Conservation (phyloP, 352 stramenopile species). For the Pythium plurisporium region DNA sequence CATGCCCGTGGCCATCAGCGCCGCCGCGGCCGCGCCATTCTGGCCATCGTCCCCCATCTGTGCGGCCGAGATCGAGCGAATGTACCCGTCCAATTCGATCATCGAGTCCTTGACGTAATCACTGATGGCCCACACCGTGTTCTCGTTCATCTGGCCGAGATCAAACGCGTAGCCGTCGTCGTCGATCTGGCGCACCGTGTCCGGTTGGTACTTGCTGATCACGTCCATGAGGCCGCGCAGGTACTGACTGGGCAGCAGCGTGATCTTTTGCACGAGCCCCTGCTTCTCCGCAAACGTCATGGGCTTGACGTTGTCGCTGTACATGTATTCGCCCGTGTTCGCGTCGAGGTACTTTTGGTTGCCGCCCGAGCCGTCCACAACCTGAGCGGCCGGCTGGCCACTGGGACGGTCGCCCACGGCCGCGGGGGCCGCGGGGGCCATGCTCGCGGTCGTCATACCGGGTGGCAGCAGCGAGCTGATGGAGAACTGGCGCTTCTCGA, state of each 20-base stretch:
- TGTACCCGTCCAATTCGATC: slow-evolving; percentile 82
- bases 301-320: slow-evolving; percentile 75
- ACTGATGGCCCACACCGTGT: slow-evolving; percentile 84
- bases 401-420: slow-evolving; percentile 19
- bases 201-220: slow-evolving; percentile 86
- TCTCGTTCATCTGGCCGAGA: slow-evolving; percentile 85
- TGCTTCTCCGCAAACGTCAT: slow-evolving; percentile 86
- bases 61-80: slow-evolving; percentile 57
- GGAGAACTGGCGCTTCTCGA: slow-evolving; percentile 78
- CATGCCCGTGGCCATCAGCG: neutral
- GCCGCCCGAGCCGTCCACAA: slow-evolving; percentile 52
- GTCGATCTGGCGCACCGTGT: slow-evolving; percentile 82
- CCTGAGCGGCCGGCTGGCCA: slow-evolving; percentile 21
- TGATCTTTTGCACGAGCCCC: slow-evolving; percentile 82
- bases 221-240: slow-evolving; percentile 82
- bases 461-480: slow-evolving; percentile 67
- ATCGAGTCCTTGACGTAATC: slow-evolving; percentile 87
- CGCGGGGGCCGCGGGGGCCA: slow-evolving; percentile 4
- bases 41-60: slow-evolving; percentile 23
- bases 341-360: slow-evolving; percentile 71
- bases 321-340: slow-evolving; percentile 78
- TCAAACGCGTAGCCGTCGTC: slow-evolving; percentile 87
- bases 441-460: slow-evolving; percentile 15
- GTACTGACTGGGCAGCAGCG: slow-evolving; percentile 79
- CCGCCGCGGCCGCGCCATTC: neutral